Evolutionary conservation across 2,329 filamentous ascomycete genomes (phyloP).

Genomic region (Aureobasidium sp.): DNA sequence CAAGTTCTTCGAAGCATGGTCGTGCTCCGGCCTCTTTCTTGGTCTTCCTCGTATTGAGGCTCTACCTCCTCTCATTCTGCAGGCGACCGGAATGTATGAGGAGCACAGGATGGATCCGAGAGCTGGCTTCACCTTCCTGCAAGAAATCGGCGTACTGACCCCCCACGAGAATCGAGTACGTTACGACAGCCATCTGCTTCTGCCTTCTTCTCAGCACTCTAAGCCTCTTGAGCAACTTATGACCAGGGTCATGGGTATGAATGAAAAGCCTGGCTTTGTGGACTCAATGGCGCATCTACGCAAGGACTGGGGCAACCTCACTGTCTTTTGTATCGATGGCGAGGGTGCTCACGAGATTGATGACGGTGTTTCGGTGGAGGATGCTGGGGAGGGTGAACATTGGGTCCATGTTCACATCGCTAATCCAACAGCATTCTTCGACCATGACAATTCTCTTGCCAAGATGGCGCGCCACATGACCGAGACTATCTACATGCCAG

Average conservation of each 20-base stretch:
- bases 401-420: constrained; percentile 77
- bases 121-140: constrained; percentile 59
- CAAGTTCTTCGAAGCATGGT: constrained; percentile 63
- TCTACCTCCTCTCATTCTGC: constrained; percentile 58
- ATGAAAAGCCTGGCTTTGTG: constrained; percentile 31
- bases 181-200: constrained; percentile 49
- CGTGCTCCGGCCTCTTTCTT: constrained; percentile 50
- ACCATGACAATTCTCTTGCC: constrained; percentile 50
- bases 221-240: constrained; percentile 38
- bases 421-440: constrained; percentile 66
- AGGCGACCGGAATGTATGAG: constrained; percentile 55
- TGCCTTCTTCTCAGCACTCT: constrained; percentile 42
- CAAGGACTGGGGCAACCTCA: constrained; percentile 51
- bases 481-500: constrained; percentile 51
- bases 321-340: constrained; percentile 67
- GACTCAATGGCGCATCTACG: constrained; percentile 53
- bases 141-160: constrained; percentile 64
- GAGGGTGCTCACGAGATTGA: constrained; percentile 63
- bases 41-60: constrained; percentile 49
- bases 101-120: constrained; percentile 41
- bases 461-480: constrained; percentile 54
- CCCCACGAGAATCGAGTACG: constrained; percentile 64
- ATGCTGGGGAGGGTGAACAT: constrained; percentile 39
- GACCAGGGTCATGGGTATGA: constrained; percentile 24
- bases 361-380: constrained; percentile 68